Base-by-base conservation (phyloP, 2,329 filamentous ascomycete genomes). In the Microsporum audouinii region DNA sequence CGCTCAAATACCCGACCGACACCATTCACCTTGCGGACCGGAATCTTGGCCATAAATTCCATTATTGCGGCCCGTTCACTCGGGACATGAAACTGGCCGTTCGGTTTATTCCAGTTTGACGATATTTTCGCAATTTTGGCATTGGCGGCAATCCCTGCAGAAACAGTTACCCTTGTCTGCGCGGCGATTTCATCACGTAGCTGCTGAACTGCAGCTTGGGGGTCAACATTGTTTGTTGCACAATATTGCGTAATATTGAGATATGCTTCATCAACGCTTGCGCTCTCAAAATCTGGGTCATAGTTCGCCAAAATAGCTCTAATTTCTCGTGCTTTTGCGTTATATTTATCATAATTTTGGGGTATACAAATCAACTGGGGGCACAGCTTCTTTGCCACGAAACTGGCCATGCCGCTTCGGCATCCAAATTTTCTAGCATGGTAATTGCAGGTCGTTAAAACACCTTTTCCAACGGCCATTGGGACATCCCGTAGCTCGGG, bases 181-280 rank as follows among this genome's bases (percentile, higher is more conserved):
- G 89, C 82, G 41, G 87, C 80, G 0, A 99, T 84, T 68, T 95
- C 85, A 8, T 79, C 79, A 7, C 94, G 84, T 77, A 97, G 84
- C 67, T 91, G 85, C 51, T 84, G 80, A 10, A 96, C 88, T 0
- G 80, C 88, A 34, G 89, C 86, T 53, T 87, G 85, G 0, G 92
- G 86, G 0, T 75, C 78, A 70, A 92, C 80, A 8, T 81, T 70
- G 64, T 91, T 85, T 38, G 84, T 81, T 8, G 76, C 67, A 69
- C 92, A 96, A 71, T 95, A 97, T 58, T 86, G 79, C 0, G 94
- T 97, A 62, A 99, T 88, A 68, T 99, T 97, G 33, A 99, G 79
- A 70, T 96, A 99, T 0, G 94, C 94, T 73, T 99, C 94, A 67
- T 99, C 94, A 65, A 96, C 91, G 70, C 91, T 96, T 0, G 92